Conservation (phyloP, 1,139 yeast genomes). For the Suhomyces maxii region DNA sequence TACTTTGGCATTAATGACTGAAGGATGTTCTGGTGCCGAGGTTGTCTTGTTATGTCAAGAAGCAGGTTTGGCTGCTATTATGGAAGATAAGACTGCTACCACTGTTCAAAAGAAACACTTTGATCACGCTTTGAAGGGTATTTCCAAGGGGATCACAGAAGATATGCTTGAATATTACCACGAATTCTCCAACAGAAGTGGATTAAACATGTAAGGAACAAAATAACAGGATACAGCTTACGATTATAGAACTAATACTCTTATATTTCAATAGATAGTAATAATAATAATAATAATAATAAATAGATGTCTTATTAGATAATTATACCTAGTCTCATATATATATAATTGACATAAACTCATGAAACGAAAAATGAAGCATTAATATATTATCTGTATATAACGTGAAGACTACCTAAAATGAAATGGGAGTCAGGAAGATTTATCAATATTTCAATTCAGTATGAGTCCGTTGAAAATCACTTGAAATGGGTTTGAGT, state of each 20-base stretch:
- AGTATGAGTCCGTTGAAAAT: neutral
- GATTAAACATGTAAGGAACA: conserved; percentile 26
- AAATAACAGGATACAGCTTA: no score
- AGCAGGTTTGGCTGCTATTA: conserved; percentile 89
- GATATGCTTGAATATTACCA: conserved; percentile 80
- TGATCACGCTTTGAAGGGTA: conserved; percentile 61
- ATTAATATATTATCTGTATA: neutral
- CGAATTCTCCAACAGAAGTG: conserved; percentile 56
- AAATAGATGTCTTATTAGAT: no score
- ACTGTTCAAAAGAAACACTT: conserved; percentile 66
- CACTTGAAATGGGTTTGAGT: neutral
- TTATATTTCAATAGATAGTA: no score
- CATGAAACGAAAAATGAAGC: neutral
- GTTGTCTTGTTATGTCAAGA: conserved; percentile 90
- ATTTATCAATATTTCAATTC: neutral
- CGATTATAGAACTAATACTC: no score
- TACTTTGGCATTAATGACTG: conserved; percentile 61
- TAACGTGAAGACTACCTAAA: no score
- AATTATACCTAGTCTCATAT: no score
- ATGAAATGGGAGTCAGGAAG: neutral
- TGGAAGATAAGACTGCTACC: conserved; percentile 63
- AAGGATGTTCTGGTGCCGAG: conserved; percentile 97
- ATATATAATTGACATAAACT: no score
- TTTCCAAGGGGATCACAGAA: conserved; percentile 75
- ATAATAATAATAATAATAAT: no score